A percentile compares a stretch with the other conserved stretches of the same genome.
phyloP scores from a whole-genome alignment of 2,329 filamentous ascomycete species.

The Didymella keratinophila region DNA sequence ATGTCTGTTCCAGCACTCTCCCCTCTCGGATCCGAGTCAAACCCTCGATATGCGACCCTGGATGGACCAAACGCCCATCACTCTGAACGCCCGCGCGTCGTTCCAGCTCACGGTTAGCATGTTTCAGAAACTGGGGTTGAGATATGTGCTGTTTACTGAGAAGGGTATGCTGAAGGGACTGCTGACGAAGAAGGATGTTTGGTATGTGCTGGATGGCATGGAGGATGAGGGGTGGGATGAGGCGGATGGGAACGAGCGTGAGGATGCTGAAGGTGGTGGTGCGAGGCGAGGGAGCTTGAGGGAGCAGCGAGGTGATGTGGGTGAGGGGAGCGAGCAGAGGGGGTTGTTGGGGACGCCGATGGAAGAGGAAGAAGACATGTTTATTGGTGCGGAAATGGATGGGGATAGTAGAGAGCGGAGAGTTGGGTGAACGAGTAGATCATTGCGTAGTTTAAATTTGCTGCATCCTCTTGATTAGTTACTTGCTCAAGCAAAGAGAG shows the following conservation, averaged over 20 bases:
- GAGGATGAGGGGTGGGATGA: conserved; percentile 42
- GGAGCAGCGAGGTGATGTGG: conserved; percentile 41
- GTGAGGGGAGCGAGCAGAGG: conserved; percentile 45
- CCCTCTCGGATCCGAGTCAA: conserved; percentile 73
- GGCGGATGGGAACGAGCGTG: conserved; percentile 47
- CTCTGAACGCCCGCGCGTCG: conserved; percentile 76
- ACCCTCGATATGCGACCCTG: conserved; percentile 88
- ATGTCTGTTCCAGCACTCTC: conserved; percentile 84
- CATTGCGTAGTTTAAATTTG: background rate
- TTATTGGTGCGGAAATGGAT: conserved; percentile 21
- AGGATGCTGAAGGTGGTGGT: conserved; percentile 53
- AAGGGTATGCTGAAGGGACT: conserved; percentile 82
- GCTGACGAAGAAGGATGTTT: conserved; percentile 96
- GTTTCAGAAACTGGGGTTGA: conserved; percentile 91
- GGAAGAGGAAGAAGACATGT: conserved; percentile 36
- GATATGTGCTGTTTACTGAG: conserved; percentile 89
- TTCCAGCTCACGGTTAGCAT: conserved; percentile 89
- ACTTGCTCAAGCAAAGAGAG: too few relatives aligned
- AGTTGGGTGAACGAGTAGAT: background rate
- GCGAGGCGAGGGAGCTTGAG: conserved; percentile 43
- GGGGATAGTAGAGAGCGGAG: background rate
- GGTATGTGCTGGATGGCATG: conserved; percentile 81
- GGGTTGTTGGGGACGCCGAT: conserved; percentile 46
- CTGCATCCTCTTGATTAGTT: too few relatives aligned
- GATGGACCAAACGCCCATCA: conserved; percentile 99